Percentiles rank a stretch among this genome's conserved stretches.
phyloP scores from a whole-genome alignment of 176 grass and related monocot species.

The Triticum turgidum region DNA sequence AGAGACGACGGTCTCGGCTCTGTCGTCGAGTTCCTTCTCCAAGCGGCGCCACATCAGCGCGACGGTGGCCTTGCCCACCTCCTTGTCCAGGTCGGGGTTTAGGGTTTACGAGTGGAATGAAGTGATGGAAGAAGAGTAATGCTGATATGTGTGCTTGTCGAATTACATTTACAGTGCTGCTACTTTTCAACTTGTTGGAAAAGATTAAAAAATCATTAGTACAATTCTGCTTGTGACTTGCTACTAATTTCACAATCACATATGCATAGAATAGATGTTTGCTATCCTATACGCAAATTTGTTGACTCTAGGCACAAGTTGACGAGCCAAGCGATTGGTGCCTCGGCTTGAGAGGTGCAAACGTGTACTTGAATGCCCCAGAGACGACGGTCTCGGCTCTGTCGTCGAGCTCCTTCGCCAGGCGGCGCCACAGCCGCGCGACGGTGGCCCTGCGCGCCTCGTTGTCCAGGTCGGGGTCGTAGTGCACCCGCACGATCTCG shows the following conservation, averaged over 20 bases:
- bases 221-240: neutral
- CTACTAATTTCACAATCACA: neutral
- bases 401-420: neutral
- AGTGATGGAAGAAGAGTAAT: neutral
- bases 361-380: too few relatives aligned
- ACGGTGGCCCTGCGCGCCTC: neutral
- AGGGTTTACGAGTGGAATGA: too few relatives aligned
- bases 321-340: too few relatives aligned
- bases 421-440: neutral
- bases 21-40: neutral
- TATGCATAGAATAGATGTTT: neutral
- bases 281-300: neutral
- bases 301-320: too few relatives aligned
- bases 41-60: neutral
- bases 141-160: too few relatives aligned
- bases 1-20: neutral
- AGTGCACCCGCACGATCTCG: neutral
- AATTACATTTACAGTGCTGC: too few relatives aligned
- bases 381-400: neutral
- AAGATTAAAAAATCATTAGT: too few relatives aligned
- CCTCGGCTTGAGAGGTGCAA: too few relatives aligned
- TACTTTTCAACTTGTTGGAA: too few relatives aligned
- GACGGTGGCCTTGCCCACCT: neutral
- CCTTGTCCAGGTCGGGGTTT: neutral
- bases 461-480: neutral